Base-by-base conservation (phyloP, 2,329 filamentous ascomycete genomes). In the Fusarium sp. region DNA sequence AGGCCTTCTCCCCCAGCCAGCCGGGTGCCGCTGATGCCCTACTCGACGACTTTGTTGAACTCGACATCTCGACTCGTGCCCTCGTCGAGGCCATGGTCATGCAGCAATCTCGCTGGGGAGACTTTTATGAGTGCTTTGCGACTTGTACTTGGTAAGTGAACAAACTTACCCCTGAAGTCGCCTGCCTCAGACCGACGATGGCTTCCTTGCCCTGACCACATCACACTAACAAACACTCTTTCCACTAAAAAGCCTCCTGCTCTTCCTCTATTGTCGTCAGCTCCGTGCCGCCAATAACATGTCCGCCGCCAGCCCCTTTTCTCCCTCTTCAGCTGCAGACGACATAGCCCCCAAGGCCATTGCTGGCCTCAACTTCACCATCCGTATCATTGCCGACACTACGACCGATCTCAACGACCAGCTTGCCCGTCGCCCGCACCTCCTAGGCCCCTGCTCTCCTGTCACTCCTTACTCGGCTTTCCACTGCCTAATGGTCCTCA, bases 341-440 rank as follows among this genome's bases (percentile, higher is more conserved):
- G 76, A 82, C 41, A 79, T 81, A 29, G 76, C 80, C 37, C 77
- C 76, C 39, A 83, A 83, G 65, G 81, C 81, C 69, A 80, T 83
- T 18, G 80, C 81, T 16, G 82, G 81, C 63, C 77, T 83, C 64
- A 83, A 83, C 73, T 83, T 83, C 65, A 81, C 81, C 63, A 80
- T 83, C 39, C 79, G 81, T 54, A 81, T 83, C 58, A 80, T 83
- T 41, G 78, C 80, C 63, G 81, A 83, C 62, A 81, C 81, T 24
- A 82, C 81, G n/a, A 78, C 78, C 43, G 80, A 82, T 37, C 79
- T 82, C 58, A 82, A 82, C 61, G 76, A 80, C 41, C 80, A 81
- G 57, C 80, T 82, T 31, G 75, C 79, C 24, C 79, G 78, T 41
- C 75, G 76, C 13, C 80, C 82, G 11, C 79, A 80, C 22, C 76